phyloP scores from a whole-genome alignment of 2,329 filamentous ascomycete genomes.

The Phyllosticta citriasiana region DNA sequence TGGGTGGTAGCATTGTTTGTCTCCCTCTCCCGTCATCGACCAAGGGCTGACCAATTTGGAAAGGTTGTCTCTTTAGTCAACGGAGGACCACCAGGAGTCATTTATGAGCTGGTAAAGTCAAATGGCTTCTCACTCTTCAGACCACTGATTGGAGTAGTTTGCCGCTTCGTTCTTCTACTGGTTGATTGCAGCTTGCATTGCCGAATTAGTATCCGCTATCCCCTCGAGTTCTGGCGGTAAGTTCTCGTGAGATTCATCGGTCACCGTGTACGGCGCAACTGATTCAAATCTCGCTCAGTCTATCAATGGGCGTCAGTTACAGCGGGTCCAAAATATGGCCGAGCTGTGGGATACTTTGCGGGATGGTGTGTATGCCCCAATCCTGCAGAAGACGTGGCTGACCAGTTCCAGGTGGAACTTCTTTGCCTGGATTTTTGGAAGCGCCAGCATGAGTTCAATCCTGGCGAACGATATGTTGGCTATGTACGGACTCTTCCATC shows the following conservation, averaged over 20 bases:
- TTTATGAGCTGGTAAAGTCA: conserved; percentile 31
- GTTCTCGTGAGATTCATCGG: background rate
- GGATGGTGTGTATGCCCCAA: conserved; percentile 26
- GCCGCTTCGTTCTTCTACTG: conserved; percentile 42
- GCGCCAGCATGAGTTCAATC: conserved; percentile 33
- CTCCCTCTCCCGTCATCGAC: conserved; percentile 1
- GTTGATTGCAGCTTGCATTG: conserved; percentile 41
- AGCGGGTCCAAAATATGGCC: conserved; percentile 36
- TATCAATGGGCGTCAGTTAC: conserved; percentile 46
- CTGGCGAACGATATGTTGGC: conserved; percentile 36
- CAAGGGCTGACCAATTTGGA: background rate
- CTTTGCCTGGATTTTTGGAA: conserved; percentile 41
- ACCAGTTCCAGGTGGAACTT: conserved; percentile 32
- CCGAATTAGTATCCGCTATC: conserved; percentile 39
- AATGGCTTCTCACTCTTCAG: background rate
- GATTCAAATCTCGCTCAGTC: conserved; percentile 19
- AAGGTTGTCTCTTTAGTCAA: conserved; percentile 34
- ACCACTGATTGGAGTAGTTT: conserved; percentile 19
- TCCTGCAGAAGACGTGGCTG: background rate
- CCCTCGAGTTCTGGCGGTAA: conserved; percentile 28
- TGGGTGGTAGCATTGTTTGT: conserved; percentile 39
- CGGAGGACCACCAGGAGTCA: conserved; percentile 36
- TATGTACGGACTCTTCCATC: conserved; percentile 41
- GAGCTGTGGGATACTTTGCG: conserved; percentile 39
- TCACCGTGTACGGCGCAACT: background rate